Evolutionary conservation across 2,329 filamentous ascomycete genomes (phyloP), one percentile per base, ranked within the genome.

Genomic region (Huntiella bhutanensis): DNA sequence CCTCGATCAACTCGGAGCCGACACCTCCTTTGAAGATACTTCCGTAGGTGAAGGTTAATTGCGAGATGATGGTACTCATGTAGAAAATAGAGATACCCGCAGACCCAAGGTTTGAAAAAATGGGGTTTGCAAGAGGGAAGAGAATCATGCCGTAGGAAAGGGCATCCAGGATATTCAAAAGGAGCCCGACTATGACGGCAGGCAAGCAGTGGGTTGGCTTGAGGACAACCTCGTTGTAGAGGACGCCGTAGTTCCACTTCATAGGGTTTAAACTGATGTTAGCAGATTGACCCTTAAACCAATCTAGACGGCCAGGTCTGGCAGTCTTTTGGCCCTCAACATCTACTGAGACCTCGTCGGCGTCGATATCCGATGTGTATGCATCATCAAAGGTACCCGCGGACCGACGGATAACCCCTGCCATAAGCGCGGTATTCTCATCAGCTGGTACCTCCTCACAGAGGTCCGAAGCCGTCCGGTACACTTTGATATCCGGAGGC

Each of bases 71-170:
- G 48, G 87, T 95, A 68, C 87, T 95, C 54, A 98, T 83, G 60
- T 96, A 98, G 64, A 96, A 98, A 62, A 98, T 95, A 1, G 91
- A 94, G 47, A 98, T 94, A 17, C 91, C 91, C 48, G 94, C 88
- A 1, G 88, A 80, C 1, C 88, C 91, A 5, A 96, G 74, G 51
- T 80, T 73, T 22, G 80, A 75, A 59, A 98, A 98, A 15, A 94
- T 72, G 5, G 83, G 76, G 52, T 83, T 81, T 5, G 88, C 87
- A 0, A 98, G 69, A 0, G 91, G 91, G 53, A 98, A 98, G 10
- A 98, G 64, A 55, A 95, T 94, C 82, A 93, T 91, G 71, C 82
- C 91, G 57, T 98, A 98, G 2, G 88, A 96, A 36, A 98, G 64
- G 4, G 87, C 91, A 65, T 98, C 91, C 15, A 98, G 68, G 40